These are phyloP conservation scores for Pichia sp. DNA, from an alignment of 1,139 yeast species.

Conservation along the genomic window DNA sequence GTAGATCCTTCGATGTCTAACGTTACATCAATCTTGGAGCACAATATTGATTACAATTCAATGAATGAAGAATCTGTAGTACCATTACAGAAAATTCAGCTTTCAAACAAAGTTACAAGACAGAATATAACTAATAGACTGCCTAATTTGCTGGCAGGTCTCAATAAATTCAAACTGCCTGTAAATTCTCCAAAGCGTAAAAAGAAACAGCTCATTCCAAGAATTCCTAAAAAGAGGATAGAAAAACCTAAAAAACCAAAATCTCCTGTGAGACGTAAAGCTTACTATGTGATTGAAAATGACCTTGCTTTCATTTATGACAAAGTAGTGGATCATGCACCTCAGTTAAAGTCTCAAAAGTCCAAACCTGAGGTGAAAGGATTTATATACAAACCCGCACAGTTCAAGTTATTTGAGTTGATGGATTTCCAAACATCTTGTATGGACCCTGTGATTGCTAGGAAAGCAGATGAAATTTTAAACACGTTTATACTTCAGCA, in stretches of 20 bases:
- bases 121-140: too few species aligned
- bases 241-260: not conserved
- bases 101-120: not conserved
- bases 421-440: slow-evolving; percentile 1
- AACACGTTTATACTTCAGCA: slow-evolving; percentile 17
- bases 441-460: slow-evolving; percentile 2
- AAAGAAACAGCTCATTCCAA: not conserved
- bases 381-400: slow-evolving; percentile 16
- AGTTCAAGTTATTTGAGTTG: slow-evolving; percentile 9
- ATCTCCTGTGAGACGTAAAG: slow-evolving; percentile 3
- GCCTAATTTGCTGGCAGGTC: not conserved
- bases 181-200: not conserved
- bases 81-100: not conserved
- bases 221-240: not conserved
- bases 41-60: not conserved
- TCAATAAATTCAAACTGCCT: not conserved
- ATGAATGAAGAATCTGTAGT: not conserved
- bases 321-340: slow-evolving; percentile 7
- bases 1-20: not conserved
- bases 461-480: slow-evolving; percentile 9
- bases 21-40: not conserved
- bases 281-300: slow-evolving; percentile 11
- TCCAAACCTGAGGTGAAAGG: slow-evolving; percentile 11
- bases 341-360: slow-evolving; percentile 2
- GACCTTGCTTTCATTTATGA: slow-evolving; percentile 15